Conservation (phyloP, 805 yeast species). For the Saccharomycopsis sp. region DNA sequence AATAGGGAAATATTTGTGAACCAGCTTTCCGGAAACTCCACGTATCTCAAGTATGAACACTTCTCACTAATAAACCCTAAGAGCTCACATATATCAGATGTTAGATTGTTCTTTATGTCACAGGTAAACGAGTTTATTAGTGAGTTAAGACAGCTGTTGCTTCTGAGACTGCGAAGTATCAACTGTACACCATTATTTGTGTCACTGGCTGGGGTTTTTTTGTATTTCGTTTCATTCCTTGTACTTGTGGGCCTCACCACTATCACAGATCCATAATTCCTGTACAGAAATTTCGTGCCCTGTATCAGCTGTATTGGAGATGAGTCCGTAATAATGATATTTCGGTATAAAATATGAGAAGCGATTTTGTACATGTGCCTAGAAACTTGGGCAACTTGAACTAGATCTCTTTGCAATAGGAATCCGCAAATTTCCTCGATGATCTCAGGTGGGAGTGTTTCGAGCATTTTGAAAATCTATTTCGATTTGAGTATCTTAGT, state of each 20-base stretch:
- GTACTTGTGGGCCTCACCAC: neutral
- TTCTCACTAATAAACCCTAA: neutral
- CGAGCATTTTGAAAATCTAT: neutral
- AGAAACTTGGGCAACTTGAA: conserved; percentile 3
- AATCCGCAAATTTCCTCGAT: conserved; percentile 1
- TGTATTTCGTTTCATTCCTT: neutral
- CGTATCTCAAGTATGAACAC: neutral
- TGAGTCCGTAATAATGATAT: conserved; percentile 2
- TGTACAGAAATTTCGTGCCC: neutral
- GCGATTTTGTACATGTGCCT: neutral
- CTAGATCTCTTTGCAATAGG: neutral
- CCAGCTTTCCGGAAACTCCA: conserved; percentile 14
- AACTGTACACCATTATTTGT: neutral
- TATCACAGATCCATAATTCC: neutral
- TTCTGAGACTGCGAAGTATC: neutral
- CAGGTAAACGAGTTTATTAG: conserved; percentile 2
- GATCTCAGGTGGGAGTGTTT: neutral
- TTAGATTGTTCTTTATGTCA: neutral
- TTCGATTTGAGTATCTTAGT: no score
- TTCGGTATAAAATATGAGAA: neutral
- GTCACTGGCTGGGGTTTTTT: neutral
- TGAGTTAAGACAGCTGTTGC: neutral
- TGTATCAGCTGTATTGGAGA: neutral
- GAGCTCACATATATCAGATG: conserved; percentile 1
- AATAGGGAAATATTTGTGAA: conserved; percentile 7